phyloP scores from a whole-genome alignment of 768 basidiomycete genomes.

The Boletus barrowsii region DNA sequence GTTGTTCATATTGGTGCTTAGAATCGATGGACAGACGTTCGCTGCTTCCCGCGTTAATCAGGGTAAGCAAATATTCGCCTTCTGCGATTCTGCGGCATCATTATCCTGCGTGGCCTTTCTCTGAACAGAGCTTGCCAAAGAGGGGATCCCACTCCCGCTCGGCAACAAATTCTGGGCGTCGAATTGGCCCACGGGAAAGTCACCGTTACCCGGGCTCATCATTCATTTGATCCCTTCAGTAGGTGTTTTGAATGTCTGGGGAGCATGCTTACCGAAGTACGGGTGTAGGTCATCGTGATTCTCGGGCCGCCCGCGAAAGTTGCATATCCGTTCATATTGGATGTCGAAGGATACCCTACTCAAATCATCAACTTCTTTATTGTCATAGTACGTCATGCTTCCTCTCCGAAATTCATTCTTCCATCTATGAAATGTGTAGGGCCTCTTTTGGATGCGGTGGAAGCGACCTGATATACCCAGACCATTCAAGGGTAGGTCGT shows the following conservation, averaged over 20 bases:
- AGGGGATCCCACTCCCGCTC: conserved; percentile 59
- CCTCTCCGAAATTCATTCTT: no score
- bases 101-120: background rate
- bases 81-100: background rate
- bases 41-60: conserved; percentile 52
- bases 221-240: conserved; percentile 55
- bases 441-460: conserved; percentile 56
- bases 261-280: background rate
- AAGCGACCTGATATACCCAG: conserved; percentile 42
- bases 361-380: conserved; percentile 59
- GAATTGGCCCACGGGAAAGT: conserved; percentile 58
- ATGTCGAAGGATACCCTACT: conserved; percentile 46
- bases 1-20: background rate
- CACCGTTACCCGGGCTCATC: conserved; percentile 54
- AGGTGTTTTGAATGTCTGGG: conserved; percentile 1
- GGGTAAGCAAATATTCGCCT: conserved; percentile 22
- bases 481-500: conserved; percentile 50
- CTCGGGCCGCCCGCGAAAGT: conserved; percentile 50
- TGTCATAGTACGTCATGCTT: conserved; percentile 40
- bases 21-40: conserved; percentile 40
- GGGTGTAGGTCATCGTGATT: conserved; percentile 47
- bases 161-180: conserved; percentile 60
- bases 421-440: conserved; percentile 25
- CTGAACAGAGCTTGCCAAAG: conserved; percentile 52
- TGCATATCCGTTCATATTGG: conserved; percentile 60